Conservation (phyloP, 768 basidiomycete genomes). For the Jaapia argillacea region DNA sequence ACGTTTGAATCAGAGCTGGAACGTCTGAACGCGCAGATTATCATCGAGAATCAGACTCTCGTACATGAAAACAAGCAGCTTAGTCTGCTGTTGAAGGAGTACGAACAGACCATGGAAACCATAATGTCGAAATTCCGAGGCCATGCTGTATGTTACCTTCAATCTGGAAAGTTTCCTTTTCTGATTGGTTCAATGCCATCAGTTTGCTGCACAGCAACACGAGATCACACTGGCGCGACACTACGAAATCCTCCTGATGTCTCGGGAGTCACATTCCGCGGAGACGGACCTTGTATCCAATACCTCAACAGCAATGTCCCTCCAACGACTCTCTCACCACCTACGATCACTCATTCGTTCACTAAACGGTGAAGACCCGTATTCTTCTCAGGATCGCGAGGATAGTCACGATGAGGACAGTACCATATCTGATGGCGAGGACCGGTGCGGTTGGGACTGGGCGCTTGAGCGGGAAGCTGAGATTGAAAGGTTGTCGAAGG, state of each 20-base stretch:
- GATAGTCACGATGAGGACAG: constrained; percentile 9
- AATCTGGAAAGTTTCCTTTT: no score
- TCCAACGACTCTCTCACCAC: constrained; percentile 61
- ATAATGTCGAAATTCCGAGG: constrained; percentile 95
- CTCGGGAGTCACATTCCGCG: constrained; percentile 48
- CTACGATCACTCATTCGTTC: constrained; percentile 66
- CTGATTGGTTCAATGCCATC: constrained; percentile 2
- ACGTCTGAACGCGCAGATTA: constrained; percentile 76
- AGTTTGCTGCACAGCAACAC: constrained; percentile 74
- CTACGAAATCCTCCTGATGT: constrained; percentile 73
- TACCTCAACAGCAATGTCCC: constrained; percentile 49
- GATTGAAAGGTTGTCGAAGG: constrained; percentile 68
- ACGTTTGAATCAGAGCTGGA: constrained; percentile 89
- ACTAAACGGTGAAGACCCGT: constrained; percentile 49
- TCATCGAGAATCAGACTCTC: constrained; percentile 90
- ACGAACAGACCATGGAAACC: constrained; percentile 88
- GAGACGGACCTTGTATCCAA: constrained; percentile 48
- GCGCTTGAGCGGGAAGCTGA: constrained; percentile 81
- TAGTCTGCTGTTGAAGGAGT: constrained; percentile 81
- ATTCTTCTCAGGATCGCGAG: constrained; percentile 1
- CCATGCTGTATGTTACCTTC: constrained; percentile 61
- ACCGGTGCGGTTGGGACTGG: constrained; percentile 44
- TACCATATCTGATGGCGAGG: constrained; percentile 7
- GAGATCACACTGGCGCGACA: constrained; percentile 81
- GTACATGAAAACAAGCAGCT: constrained; percentile 95